These are phyloP conservation scores for Chionographis japonica DNA, from an alignment of 106 monocot genomes.

Conservation along the genomic window DNA sequence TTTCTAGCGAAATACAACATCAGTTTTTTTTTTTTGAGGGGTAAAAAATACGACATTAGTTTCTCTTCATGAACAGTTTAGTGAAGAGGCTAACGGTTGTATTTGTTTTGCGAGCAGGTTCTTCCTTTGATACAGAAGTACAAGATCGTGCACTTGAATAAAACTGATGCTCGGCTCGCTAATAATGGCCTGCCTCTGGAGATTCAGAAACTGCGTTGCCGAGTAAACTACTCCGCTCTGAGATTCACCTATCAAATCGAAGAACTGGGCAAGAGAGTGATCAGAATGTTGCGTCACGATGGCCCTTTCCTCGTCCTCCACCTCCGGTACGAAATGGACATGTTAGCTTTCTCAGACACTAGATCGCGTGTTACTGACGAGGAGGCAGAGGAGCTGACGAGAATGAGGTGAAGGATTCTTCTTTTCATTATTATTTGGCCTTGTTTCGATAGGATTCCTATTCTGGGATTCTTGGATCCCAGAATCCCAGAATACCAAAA, in stretches of 20 bases:
- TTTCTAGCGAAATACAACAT: not conserved
- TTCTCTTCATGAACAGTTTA: not conserved
- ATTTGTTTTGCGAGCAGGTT: constrained; percentile 40
- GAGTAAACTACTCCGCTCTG: constrained; percentile 69
- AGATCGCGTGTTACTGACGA: too few relatives aligned
- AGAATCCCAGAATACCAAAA: too few relatives aligned
- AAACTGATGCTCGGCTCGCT: constrained; percentile 85
- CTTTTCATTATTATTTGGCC: not conserved
- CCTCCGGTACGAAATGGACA: constrained; percentile 96
- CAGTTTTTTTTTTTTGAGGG: too few relatives aligned
- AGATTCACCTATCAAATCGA: constrained; percentile 87
- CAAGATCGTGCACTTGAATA: constrained; percentile 80
- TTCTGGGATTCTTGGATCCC: too few relatives aligned
- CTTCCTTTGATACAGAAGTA: constrained; percentile 83
- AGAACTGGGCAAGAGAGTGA: constrained; percentile 72
- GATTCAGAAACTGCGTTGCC: constrained; percentile 84
- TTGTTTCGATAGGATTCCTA: not conserved
- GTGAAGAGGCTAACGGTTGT: not conserved
- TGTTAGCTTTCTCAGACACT: constrained; percentile 97
- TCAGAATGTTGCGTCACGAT: constrained; percentile 49
- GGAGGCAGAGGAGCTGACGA: constrained; percentile 68
- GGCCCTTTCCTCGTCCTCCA: constrained; percentile 97
- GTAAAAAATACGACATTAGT: not conserved
- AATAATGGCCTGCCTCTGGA: constrained; percentile 86
- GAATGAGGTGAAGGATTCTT: constrained; percentile 56